Percentiles rank a stretch among this genome's conserved stretches.
Evolutionary conservation across 371 early-diverging fungal species (phyloP).

Genomic region (Rhizomucor miehei): DNA sequence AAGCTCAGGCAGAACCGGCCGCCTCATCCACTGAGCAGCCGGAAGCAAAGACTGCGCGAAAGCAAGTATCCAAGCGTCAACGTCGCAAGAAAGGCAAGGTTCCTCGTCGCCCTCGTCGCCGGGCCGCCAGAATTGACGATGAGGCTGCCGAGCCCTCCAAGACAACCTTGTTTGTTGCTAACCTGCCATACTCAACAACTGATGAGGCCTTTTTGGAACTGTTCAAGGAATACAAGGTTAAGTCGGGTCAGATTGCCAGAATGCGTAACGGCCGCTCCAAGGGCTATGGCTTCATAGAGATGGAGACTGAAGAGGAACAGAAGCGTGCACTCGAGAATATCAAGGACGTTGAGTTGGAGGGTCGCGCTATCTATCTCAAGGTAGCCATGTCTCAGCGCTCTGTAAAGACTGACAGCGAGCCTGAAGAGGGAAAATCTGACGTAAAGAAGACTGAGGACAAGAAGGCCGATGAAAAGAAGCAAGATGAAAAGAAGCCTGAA

Average conservation of each 20-base stretch:
- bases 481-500: slow-evolving; percentile 15
- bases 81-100: slow-evolving; percentile 7
- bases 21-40: not conserved
- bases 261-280: slow-evolving; percentile 67
- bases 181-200: slow-evolving; percentile 84
- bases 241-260: slow-evolving; percentile 72
- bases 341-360: slow-evolving; percentile 61
- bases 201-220: slow-evolving; percentile 72
- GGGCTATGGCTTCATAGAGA: slow-evolving; percentile 93
- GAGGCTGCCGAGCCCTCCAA: slow-evolving; percentile 67
- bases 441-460: slow-evolving; percentile 4
- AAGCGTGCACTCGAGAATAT: slow-evolving; percentile 66
- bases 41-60: not conserved
- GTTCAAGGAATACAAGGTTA: slow-evolving; percentile 77
- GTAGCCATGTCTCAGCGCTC: slow-evolving; percentile 60
- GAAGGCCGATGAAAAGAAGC: slow-evolving; percentile 7
- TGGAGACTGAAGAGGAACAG: slow-evolving; percentile 78
- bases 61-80: slow-evolving; percentile 1
- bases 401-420: not conserved
- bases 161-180: slow-evolving; percentile 88
- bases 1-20: not conserved
- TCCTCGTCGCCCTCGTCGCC: slow-evolving; percentile 3
- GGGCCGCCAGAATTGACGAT: slow-evolving; percentile 11
- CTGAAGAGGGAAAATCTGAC: slow-evolving; percentile 8
- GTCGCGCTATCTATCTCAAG: slow-evolving; percentile 70